Conservation (phyloP, 2,329 filamentous ascomycete genomes). For the Dactylellina cionopaga region DNA sequence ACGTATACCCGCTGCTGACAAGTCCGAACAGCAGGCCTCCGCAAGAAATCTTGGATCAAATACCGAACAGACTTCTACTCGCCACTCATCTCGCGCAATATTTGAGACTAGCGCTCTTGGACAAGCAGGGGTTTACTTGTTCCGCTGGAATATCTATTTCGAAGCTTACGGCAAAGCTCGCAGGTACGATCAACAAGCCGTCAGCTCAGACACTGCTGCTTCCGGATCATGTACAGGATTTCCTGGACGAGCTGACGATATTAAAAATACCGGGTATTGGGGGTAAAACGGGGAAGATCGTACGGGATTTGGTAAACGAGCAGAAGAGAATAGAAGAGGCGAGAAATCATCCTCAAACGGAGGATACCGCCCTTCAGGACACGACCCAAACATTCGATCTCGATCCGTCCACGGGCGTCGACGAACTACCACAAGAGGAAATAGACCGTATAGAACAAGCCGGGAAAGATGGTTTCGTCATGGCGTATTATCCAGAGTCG, state of each 20-base stretch:
- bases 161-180: constrained; percentile 86
- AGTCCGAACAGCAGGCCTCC: constrained; percentile 53
- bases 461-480: constrained; percentile 41
- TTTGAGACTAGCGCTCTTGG: constrained; percentile 76
- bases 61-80: constrained; percentile 73
- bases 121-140: constrained; percentile 82
- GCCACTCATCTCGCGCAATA: constrained; percentile 83
- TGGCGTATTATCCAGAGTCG: constrained; percentile 39
- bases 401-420: constrained; percentile 68
- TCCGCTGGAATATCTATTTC: constrained; percentile 88
- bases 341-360: constrained; percentile 9
- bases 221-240: constrained; percentile 72
- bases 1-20: constrained; percentile 65
- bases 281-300: constrained; percentile 76
- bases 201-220: constrained; percentile 85
- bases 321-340: constrained; percentile 40
- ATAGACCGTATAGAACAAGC: constrained; percentile 9
- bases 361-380: constrained; percentile 59
- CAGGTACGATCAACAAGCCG: constrained; percentile 85
- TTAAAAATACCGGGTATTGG: constrained; percentile 87
- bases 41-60: constrained; percentile 57
- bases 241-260: constrained; percentile 80
- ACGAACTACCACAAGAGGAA: constrained; percentile 22
- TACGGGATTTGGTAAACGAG: constrained; percentile 71
- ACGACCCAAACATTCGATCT: constrained; percentile 63